Conservation (phyloP, 257 asterid genomes). For the Handroanthus guayacan region DNA sequence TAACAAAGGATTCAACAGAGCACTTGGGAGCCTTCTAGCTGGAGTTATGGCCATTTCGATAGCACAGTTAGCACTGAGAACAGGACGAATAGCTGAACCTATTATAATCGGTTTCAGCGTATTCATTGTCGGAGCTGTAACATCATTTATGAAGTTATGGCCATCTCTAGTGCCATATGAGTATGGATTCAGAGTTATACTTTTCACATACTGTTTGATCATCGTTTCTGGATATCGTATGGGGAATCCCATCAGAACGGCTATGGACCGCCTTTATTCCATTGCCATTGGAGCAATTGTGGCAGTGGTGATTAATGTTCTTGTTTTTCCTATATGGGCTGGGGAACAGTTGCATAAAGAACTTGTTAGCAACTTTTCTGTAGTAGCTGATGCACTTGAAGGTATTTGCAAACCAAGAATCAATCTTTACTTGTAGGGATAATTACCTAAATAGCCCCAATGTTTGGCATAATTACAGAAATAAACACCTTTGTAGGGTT, state of each 20-base stretch:
- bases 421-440: not conserved
- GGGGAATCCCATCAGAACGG: constrained; percentile 67
- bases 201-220: constrained; percentile 74
- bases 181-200: constrained; percentile 70
- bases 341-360: constrained; percentile 77
- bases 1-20: constrained; percentile 73
- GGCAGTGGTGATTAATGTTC: constrained; percentile 62
- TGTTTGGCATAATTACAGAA: no score
- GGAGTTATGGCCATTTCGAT: constrained; percentile 57
- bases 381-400: constrained; percentile 74
- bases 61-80: constrained; percentile 58
- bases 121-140: constrained; percentile 65
- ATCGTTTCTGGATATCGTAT: constrained; percentile 76
- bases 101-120: constrained; percentile 72
- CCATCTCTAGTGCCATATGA: constrained; percentile 71
- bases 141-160: constrained; percentile 76
- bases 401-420: constrained; percentile 43
- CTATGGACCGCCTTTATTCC: constrained; percentile 75
- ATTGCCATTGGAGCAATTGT: constrained; percentile 75
- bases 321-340: constrained; percentile 77
- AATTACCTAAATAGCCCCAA: no score
- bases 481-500: no score
- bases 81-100: constrained; percentile 66
- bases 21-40: constrained; percentile 75
- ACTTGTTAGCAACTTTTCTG: constrained; percentile 58